A percentile compares a stretch with the other conserved stretches of the same genome.
These are phyloP conservation scores for Globisporangium irregulare DNA, from an alignment of 352 stramenopile species.

Conservation along the genomic window DNA sequence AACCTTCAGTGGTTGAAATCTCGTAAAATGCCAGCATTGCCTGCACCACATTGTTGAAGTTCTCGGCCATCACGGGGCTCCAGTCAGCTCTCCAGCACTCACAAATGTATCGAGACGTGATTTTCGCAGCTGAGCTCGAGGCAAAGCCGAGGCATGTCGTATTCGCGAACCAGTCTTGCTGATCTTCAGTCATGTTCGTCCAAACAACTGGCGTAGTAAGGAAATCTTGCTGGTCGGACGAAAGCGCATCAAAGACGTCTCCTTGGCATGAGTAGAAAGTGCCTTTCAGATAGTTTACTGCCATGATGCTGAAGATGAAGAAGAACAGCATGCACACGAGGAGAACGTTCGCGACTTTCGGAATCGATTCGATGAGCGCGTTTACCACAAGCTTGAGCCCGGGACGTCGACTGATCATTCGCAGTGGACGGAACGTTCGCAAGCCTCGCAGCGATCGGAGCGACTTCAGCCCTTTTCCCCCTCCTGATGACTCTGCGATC, in stretches of 20 bases:
- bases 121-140: constrained; percentile 10
- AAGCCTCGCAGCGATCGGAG: constrained; percentile 82
- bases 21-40: constrained; percentile 91
- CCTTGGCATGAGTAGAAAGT: constrained; percentile 80
- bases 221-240: constrained; percentile 37
- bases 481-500: constrained; percentile 39
- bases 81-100: constrained; percentile 58
- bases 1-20: constrained; percentile 92
- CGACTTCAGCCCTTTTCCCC: constrained; percentile 55
- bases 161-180: constrained; percentile 55
- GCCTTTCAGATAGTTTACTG: constrained; percentile 93
- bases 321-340: constrained; percentile 92
- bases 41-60: constrained; percentile 83
- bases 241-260: constrained; percentile 46
- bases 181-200: constrained; percentile 22
- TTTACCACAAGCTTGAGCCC: constrained; percentile 91
- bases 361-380: constrained; percentile 87
- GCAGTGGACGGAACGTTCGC: constrained; percentile 86
- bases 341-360: constrained; percentile 85
- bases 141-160: constrained; percentile 40
- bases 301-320: constrained; percentile 95
- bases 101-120: constrained; percentile 76
- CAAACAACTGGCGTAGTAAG: constrained; percentile 41
- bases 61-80: constrained; percentile 45
- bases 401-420: constrained; percentile 86